phyloP scores from a whole-genome alignment of 2,329 filamentous ascomycete genomes.

The Bipolaris victoriae region DNA sequence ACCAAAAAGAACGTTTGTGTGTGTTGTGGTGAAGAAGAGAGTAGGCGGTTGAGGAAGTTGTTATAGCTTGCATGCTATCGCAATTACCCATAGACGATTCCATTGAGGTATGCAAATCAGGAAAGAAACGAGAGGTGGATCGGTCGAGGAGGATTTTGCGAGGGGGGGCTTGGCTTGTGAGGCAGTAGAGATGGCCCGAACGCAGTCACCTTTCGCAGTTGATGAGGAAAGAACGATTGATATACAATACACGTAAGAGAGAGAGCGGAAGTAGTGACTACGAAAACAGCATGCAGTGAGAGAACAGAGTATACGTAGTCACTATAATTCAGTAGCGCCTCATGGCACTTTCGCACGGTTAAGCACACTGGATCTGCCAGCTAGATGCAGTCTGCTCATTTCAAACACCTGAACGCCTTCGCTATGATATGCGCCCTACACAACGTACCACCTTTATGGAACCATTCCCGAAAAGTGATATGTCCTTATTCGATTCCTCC shows the following conservation, averaged over 20 bases:
- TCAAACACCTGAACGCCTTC: conserved; percentile 25
- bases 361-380: neutral
- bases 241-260: neutral
- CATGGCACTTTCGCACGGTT: neutral
- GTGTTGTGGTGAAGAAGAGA: conserved; percentile 28
- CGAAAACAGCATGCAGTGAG: neutral
- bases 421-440: conserved; percentile 24
- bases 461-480: neutral
- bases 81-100: conserved; percentile 24
- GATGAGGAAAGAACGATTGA: conserved; percentile 7
- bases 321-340: neutral
- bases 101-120: conserved; percentile 3
- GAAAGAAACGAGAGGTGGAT: conserved; percentile 19
- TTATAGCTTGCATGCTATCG: conserved; percentile 33
- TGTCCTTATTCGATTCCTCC: neutral
- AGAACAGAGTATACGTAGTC: neutral
- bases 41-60: conserved; percentile 16
- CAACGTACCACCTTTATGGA: neutral
- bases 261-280: neutral
- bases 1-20: conserved; percentile 41
- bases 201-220: conserved; percentile 10
- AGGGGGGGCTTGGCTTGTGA: conserved; percentile 13
- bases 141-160: conserved; percentile 18
- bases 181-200: conserved; percentile 10
- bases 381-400: neutral